Base-by-base conservation (phyloP, 2,329 filamentous ascomycete species). In the Nemania bipapillata region DNA sequence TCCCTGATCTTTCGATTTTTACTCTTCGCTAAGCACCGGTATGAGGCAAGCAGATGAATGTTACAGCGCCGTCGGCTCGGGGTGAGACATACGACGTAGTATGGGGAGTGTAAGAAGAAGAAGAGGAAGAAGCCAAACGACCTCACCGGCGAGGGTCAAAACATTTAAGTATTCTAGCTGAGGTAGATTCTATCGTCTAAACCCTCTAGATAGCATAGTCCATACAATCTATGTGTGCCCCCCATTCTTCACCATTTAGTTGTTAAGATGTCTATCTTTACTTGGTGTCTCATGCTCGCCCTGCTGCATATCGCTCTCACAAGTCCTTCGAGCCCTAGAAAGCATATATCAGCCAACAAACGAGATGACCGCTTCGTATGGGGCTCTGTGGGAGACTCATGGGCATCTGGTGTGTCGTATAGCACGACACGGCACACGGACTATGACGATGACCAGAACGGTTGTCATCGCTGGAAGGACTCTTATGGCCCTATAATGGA, bases 401-500 rank as follows among this genome's bases (percentile, higher is more conserved):
- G 59, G 59, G 65, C 59, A 47, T 37, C 65, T 57, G 59, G 65
- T 26, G 59, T 68, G 52, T 68, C 65, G 7, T 68, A 63, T 26
- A 64, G 59, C 26, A 2, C 42, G 56, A 49, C 30, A 9, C 54
- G 58, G 53, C 42, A 64, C 49, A 68, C 65, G 9, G 65, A 68
- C 53, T 68, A 68, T 64, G 65, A 68, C 26, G 59, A 54, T 26
- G 60, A 68, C 17, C 64, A 68, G n/a, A 45, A 64, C 47, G 59
- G 60, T 35, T 68, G 65, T 54, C 59, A 64, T 59, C 65, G 65
- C 35, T 64, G 65, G 65, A 68, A 64, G 49, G 56, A 65, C 47
- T 65, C 63, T 30, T 64, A 68, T 55, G 65, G 65, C 22, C 65
- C 65, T 64, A 58, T 68, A 26, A 64, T 68, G 53, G 65, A 63